Percentiles rank a stretch among this genome's conserved stretches.
These are phyloP conservation scores for Mycotypha africana DNA, from an alignment of 371 early-diverging fungal genomes.

Conservation along the genomic window DNA sequence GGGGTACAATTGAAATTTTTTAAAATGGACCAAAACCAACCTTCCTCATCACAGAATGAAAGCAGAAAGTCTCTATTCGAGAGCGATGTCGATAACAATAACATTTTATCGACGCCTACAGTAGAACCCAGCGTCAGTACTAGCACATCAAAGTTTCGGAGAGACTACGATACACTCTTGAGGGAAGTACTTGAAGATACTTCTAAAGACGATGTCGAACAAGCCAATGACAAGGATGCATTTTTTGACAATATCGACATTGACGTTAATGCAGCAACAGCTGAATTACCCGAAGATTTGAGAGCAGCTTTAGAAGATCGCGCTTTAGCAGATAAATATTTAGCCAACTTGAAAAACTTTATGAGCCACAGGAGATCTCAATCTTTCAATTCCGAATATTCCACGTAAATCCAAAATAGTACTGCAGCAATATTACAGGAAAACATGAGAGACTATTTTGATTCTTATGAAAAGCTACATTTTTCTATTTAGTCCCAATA, in stretches of 20 bases:
- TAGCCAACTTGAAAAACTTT: conserved; percentile 41
- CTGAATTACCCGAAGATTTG: conserved; percentile 45
- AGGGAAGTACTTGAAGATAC: conserved; percentile 57
- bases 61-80: no score
- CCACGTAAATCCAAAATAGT: conserved; percentile 30
- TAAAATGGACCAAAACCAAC: no score
- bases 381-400: conserved; percentile 37
- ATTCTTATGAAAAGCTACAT: neutral
- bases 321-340: conserved; percentile 39
- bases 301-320: conserved; percentile 52
- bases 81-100: no score
- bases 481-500: conserved; percentile 27
- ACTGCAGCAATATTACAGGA: no score
- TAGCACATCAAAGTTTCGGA: conserved; percentile 30
- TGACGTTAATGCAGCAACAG: conserved; percentile 37
- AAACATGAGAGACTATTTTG: no score
- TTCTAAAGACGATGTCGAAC: conserved; percentile 34
- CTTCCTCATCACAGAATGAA: no score
- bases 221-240: conserved; percentile 13
- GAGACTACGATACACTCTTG: conserved; percentile 53
- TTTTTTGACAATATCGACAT: conserved; percentile 26
- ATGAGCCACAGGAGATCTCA: conserved; percentile 44
- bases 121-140: conserved; percentile 39
- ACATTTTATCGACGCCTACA: no score
- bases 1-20: no score